Evolutionary conservation across 257 asterid genomes (phyloP).

Genomic region (Nicotiana sylvestris): DNA sequence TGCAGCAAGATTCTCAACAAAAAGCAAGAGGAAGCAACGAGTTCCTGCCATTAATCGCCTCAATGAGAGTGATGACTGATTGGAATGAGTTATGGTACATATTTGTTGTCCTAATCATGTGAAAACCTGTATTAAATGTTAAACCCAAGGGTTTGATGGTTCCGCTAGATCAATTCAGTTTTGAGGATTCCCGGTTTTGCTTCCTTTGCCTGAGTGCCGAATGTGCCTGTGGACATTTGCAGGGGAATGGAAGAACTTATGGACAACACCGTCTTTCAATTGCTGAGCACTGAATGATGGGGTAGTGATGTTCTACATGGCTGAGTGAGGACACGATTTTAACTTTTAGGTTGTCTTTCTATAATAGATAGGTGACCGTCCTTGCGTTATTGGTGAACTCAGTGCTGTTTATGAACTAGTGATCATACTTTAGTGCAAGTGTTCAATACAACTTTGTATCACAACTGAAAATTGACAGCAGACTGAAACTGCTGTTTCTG

Average conservation of each 20-base stretch:
- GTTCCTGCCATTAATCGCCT: neutral
- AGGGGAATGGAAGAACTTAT: neutral
- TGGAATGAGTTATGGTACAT: neutral
- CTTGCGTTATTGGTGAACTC: neutral
- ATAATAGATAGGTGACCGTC: neutral
- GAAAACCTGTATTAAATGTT: constrained; percentile 7
- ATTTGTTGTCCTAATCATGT: neutral
- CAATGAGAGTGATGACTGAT: neutral
- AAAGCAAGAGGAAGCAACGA: constrained; percentile 34
- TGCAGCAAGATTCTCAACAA: constrained; percentile 54
- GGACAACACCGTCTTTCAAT: neutral
- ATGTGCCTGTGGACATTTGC: neutral
- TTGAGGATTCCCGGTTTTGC: neutral
- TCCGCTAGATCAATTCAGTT: neutral
- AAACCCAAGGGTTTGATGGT: neutral
- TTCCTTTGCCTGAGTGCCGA: neutral
- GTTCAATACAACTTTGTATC: neutral
- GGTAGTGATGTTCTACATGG: neutral
- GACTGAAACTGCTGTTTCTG: neutral
- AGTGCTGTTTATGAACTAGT: neutral
- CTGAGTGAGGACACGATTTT: neutral
- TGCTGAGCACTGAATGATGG: neutral
- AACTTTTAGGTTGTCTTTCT: neutral
- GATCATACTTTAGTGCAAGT: neutral
- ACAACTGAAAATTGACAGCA: neutral